Evolutionary conservation across 2,329 filamentous ascomycete genomes (phyloP).

Genomic region (Scolecobasidium constrictum): DNA sequence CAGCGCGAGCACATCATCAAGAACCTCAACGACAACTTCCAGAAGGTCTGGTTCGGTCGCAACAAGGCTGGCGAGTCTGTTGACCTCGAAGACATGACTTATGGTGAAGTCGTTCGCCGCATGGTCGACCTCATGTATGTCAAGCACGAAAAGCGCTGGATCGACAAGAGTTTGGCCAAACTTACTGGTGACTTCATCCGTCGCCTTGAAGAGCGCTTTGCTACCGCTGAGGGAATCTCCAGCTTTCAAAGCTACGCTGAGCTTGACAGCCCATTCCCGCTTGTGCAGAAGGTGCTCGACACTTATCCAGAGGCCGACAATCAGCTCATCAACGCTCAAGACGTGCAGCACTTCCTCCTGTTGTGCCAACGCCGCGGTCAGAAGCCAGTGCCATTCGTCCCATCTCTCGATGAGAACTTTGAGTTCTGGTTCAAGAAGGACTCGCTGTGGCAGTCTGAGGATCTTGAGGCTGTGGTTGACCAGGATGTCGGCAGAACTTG

Average conservation of each 20-base stretch:
- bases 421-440: slow-evolving; percentile 99
- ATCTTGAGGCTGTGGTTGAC: slow-evolving; percentile 86
- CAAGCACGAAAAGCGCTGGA: slow-evolving; percentile 33
- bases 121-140: slow-evolving; percentile 38
- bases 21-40: slow-evolving; percentile 37
- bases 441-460: slow-evolving; percentile 97
- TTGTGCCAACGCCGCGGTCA: slow-evolving; percentile 85
- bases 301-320: slow-evolving; percentile 77
- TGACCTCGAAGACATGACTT: slow-evolving; percentile 39
- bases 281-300: slow-evolving; percentile 67
- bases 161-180: slow-evolving; percentile 58
- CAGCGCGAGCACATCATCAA: slow-evolving; percentile 35
- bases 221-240: slow-evolving; percentile 54
- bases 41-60: slow-evolving; percentile 38
- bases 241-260: slow-evolving; percentile 89
- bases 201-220: slow-evolving; percentile 94
- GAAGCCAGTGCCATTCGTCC: slow-evolving; percentile 95
- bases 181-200: slow-evolving; percentile 94
- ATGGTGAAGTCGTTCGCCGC: slow-evolving; percentile 32
- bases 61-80: slow-evolving; percentile 31
- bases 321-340: slow-evolving; percentile 95
- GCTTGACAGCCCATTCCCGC: slow-evolving; percentile 67
- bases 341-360: slow-evolving; percentile 92
- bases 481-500: slow-evolving; percentile 95
- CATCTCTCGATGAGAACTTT: slow-evolving; percentile 90